Base-by-base conservation (phyloP, 2,329 filamentous ascomycete genomes). In the Alternaria conjuncta region DNA sequence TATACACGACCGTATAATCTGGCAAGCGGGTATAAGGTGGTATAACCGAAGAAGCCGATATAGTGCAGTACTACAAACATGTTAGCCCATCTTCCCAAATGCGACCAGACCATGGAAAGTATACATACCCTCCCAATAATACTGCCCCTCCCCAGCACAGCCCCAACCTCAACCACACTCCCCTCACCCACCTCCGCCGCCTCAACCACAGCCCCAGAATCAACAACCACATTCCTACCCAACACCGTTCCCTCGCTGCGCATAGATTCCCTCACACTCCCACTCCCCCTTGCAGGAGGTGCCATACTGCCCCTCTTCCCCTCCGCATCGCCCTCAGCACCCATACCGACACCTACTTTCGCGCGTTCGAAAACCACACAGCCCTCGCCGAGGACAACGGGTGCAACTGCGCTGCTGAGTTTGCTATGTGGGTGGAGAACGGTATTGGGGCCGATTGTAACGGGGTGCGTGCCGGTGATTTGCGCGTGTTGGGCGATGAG, bases 381-480 rank as follows among this genome's bases (percentile, higher is more conserved):
- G 25, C 81, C 80, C 46, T 79, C 77, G 0, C 82, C 83, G 8
- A 85, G 74, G 18, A 77, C 77, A 2, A 85, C 81, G 2, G 79
- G 78, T n/a, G 80, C 81, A 18, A 78, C 58, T 1, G 78, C 75
- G 43, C 82, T 82, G 41, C 76, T 78, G 28, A 85, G 75, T 55
- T 75, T 89, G 15, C 90, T 88, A 53, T 94, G 92, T 1, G 96
- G 94, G 74, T 98, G 95, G n/a, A 99, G 82, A 7, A 97, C 87
- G 4, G 89, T 90, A 74, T 93, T 90, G 23, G 92, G 86, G 60
- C 90, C 90, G 66, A 98, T 89, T 47, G 88, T 90, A 67, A 99
- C 92, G 2, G 89, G 90, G 77, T 96, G 87, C 3, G 87, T 89
- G 67, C 96, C 96, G n/a, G 81, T 88, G 18, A 85, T 73, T 36